Conservation (phyloP, 345 rosid genomes). For the Acer saccharum region DNA sequence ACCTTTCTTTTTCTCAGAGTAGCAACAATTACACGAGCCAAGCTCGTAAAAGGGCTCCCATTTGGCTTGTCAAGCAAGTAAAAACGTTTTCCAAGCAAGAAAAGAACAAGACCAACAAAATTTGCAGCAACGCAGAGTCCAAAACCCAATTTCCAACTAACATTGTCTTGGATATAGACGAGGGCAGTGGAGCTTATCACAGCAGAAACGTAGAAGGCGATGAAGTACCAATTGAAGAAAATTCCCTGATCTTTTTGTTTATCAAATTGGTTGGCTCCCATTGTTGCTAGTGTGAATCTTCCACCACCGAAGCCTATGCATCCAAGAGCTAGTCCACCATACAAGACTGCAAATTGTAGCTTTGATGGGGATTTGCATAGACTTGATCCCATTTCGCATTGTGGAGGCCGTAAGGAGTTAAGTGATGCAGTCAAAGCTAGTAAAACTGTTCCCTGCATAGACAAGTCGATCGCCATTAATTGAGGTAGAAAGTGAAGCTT, state of each 20-base stretch:
- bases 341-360: slow-evolving; percentile 23
- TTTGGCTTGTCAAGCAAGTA: slow-evolving; percentile 22
- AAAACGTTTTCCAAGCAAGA: slow-evolving; percentile 19
- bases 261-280: slow-evolving; percentile 30
- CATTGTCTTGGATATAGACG: slow-evolving; percentile 23
- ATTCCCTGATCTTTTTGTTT: neutral
- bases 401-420: slow-evolving; percentile 22
- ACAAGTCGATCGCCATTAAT: neutral
- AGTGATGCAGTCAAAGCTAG: no score
- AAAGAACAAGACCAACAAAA: slow-evolving; percentile 11
- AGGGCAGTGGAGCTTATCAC: slow-evolving; percentile 17
- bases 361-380: slow-evolving; percentile 16
- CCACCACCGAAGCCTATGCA: slow-evolving; percentile 20
- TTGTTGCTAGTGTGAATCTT: slow-evolving; percentile 19
- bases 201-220: slow-evolving; percentile 1
- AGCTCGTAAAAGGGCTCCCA: slow-evolving; percentile 25
- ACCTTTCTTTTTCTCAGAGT: slow-evolving; percentile 17
- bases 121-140: slow-evolving; percentile 22
- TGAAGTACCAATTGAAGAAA: slow-evolving; percentile 36
- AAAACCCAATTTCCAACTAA: slow-evolving; percentile 32
- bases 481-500: neutral
- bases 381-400: slow-evolving; percentile 7
- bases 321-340: slow-evolving; percentile 20
- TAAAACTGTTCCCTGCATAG: slow-evolving; percentile 15
- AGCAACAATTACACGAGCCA: slow-evolving; percentile 29